Evolutionary conservation across 116 monocot genomes (phyloP), one percentile per base, ranked within the genome.

Genomic region (Posidonia oceanica): DNA sequence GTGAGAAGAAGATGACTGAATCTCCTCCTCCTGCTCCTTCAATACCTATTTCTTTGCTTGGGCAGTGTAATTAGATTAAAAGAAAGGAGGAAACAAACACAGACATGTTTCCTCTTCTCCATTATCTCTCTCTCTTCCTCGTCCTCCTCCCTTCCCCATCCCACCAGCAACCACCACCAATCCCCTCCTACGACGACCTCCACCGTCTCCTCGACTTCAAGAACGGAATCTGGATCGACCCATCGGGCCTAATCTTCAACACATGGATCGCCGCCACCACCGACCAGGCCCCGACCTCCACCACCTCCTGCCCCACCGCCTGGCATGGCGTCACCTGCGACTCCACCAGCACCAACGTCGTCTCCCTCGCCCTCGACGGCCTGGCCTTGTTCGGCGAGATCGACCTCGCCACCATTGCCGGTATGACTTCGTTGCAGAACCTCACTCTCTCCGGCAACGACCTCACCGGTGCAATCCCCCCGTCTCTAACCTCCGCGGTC

Each of bases 121-220:
- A 63, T 62, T 60, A 59, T 36, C 74, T 75, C 51, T 52, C 80
- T 54, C 37, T 74, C 65, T 64, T 71, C 67, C 22, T 72, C 70
- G 23, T 59, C 64, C 42, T 39, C 36, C 54, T 69, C 54, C 36
- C 58, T 15, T 41, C 29, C 54, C 39, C 67, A 3, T 8, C 75
- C n/a, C 17, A 39, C 16, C 15, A 40, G 18, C 71, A 57, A 41
- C 53, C n/a, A 36, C 67, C 21, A 42, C 17, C 71, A 52, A 6
- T 57, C 57, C 59, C 59, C n/a, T 40, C 8, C 36, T 23, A 70
- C 54, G 74, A 59, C 61, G 96, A 96, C 74, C 16, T 75, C 66
- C 72, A 48, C 10, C 71, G 91, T 16, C 83, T 96, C 21, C 75
- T 91, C 14, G 89, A 87, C 75, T 91, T 96, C 87, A 86, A 82